Evolutionary conservation across 495 filamentous ascomycete species (phyloP), one percentile per base, ranked within the genome.

Genomic region (Penicillium antarcticum): DNA sequence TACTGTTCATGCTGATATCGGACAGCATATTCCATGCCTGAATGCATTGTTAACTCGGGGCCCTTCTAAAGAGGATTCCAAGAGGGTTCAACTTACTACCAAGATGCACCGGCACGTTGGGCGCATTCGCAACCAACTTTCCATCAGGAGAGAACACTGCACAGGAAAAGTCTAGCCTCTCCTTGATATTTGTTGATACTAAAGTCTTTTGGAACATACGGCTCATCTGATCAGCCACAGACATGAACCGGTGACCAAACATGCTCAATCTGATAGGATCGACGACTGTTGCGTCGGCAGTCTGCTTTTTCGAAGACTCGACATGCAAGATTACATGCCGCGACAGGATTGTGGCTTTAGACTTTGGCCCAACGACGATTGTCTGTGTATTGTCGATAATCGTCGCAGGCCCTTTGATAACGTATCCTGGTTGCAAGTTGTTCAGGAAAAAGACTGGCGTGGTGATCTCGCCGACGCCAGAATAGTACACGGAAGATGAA

Each of bases 161-260:
- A 59, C 91, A 96, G 1, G 88, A 92, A 55, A 92, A 96, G 59
- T 96, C 92, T 0, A 96, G 78, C 0, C 91, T 82, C 65, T 96
- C 91, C 60, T 96, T 96, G 54, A 96, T 91, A 61, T 96, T 96
- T 3, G 89, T 94, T 57, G 85, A 89, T 36, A 96, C 88, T 55
- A 86, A 88, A 0, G 91, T 95, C 77, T 95, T 96, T 57, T 96
- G 91, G 14, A 96, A 73, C 4, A 88, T 88, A 39, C 87, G 73
- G 1, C 92, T 89, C 91, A 95, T 96, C 65, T 95, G 91, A 71
- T 96, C 91, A 2, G 91, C 91, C 59, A 96, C 92, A 24, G 88
- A 87, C 91, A 95, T 95, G 69, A 96, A 96, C 2, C 91, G 76
- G 66, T 96, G 89, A 3, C 87, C 87, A 55, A 96, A 96, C 49